Conservation (phyloP, 305 asterid species). For the Fraxinus angustifolia region DNA sequence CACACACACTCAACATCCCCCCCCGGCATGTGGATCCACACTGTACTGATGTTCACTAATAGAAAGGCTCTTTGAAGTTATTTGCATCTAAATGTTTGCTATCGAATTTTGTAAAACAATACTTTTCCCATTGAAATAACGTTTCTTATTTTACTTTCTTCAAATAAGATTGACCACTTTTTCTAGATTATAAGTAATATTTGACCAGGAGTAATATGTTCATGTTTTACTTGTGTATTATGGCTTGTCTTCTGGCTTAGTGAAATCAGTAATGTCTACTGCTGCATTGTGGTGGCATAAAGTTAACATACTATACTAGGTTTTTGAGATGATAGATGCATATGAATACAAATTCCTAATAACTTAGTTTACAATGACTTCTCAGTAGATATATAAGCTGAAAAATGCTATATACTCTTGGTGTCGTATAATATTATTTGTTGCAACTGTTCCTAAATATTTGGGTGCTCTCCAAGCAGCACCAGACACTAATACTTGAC, state of each 20-base stretch:
- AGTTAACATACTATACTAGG: neutral
- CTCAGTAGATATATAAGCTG: neutral
- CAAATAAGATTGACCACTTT: neutral
- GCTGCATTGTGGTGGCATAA: constrained; percentile 1
- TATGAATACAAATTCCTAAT: neutral
- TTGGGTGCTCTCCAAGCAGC: neutral
- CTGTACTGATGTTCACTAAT: neutral
- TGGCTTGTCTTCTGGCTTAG: neutral
- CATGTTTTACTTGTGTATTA: neutral
- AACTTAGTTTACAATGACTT: constrained; percentile 7
- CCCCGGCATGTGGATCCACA: neutral
- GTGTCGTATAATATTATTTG: neutral
- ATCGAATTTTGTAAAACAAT: neutral
- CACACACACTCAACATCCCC: neutral
- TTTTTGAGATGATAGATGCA: constrained; percentile 4
- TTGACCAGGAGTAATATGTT: neutral
- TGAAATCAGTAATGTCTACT: neutral
- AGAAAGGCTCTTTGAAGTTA: neutral
- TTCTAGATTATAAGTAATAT: neutral
- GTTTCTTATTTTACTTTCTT: neutral
- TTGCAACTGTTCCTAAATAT: neutral
- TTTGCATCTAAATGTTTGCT: neutral
- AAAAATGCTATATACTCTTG: neutral
- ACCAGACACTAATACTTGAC: neutral
- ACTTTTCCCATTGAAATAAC: neutral